phyloP scores from a whole-genome alignment of 2,329 filamentous ascomycete genomes.

The Ustilaginoidea virens region DNA sequence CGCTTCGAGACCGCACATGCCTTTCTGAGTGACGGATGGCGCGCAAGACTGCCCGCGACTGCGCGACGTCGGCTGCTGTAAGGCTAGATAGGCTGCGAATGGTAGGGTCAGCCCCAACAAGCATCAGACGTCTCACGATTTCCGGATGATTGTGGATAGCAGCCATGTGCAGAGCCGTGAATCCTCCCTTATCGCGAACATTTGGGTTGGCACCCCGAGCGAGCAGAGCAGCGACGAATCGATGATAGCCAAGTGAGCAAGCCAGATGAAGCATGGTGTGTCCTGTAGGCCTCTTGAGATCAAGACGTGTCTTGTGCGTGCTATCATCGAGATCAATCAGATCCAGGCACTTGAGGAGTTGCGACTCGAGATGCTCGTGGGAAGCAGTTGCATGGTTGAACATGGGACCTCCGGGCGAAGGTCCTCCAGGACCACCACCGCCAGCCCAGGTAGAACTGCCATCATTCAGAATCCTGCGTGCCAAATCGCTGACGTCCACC shows the following conservation, averaged over 20 bases:
- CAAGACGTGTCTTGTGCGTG: constrained; percentile 49
- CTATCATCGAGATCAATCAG: constrained; percentile 66
- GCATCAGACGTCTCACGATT: constrained; percentile 60
- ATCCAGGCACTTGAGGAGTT: constrained; percentile 60
- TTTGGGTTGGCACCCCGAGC: constrained; percentile 66
- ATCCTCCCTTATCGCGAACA: constrained; percentile 60
- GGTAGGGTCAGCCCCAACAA: constrained; percentile 56
- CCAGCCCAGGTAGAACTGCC: constrained; percentile 32
- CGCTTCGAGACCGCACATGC: constrained; percentile 52
- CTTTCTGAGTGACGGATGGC: constrained; percentile 46
- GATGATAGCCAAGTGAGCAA: constrained; percentile 56
- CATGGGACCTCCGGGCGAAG: constrained; percentile 27
- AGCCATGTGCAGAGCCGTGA: constrained; percentile 70
- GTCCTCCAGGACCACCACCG: constrained; percentile 14
- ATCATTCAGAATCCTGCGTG: constrained; percentile 41
- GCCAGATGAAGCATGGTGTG: constrained; percentile 73
- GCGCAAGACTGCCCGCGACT: constrained; percentile 46
- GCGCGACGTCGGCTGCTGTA: constrained; percentile 55
- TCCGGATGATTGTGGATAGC: constrained; percentile 60
- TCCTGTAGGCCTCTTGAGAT: constrained; percentile 48
- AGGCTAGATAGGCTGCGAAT: constrained; percentile 55
- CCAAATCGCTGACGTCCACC: constrained; percentile 45
- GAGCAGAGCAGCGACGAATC: constrained; percentile 62
- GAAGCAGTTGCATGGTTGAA: constrained; percentile 22
- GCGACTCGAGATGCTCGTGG: constrained; percentile 43